phyloP scores from a whole-genome alignment of 495 filamentous ascomycete species.

The Neurospora sp. region DNA sequence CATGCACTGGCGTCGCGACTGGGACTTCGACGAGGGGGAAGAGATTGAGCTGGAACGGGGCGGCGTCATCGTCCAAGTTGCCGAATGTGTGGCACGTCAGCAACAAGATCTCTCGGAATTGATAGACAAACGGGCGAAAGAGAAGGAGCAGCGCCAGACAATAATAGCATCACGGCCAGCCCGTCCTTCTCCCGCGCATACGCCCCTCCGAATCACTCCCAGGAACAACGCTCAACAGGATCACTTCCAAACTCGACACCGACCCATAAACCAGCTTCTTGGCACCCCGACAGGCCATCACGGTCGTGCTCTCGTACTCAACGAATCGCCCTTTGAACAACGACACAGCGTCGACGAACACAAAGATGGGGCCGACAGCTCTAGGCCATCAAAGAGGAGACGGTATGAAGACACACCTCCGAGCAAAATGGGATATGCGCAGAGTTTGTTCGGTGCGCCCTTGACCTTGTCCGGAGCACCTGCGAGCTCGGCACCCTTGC shows the following conservation, averaged over 20 bases:
- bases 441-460: slow-evolving; percentile 40
- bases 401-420: slow-evolving; percentile 26
- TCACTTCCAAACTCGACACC: slow-evolving; percentile 29
- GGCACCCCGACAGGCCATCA: slow-evolving; percentile 40
- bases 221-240: slow-evolving; percentile 3
- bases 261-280: slow-evolving; percentile 35
- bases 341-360: slow-evolving; percentile 21
- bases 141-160: slow-evolving; percentile 34
- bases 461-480: slow-evolving; percentile 34
- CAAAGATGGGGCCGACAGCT: slow-evolving; percentile 3
- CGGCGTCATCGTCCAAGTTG: slow-evolving; percentile 65
- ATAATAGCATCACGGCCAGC: slow-evolving; percentile 21
- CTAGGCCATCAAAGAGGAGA: slow-evolving; percentile 26
- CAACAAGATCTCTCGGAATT: slow-evolving; percentile 70
- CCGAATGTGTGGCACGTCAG: slow-evolving; percentile 57
- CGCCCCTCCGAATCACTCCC: slow-evolving; percentile 1
- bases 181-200: slow-evolving; percentile 3
- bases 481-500: slow-evolving; percentile 23
- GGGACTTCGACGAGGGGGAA: slow-evolving; percentile 61
- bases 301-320: slow-evolving; percentile 37
- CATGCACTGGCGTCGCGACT: slow-evolving; percentile 63
- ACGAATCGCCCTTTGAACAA: slow-evolving; percentile 42
- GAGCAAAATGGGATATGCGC: slow-evolving; percentile 42
- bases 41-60: slow-evolving; percentile 72
- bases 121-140: slow-evolving; percentile 53